Base-by-base conservation (phyloP, 108 stramenopile species). In the Pseudonitzschia pungens region DNA sequence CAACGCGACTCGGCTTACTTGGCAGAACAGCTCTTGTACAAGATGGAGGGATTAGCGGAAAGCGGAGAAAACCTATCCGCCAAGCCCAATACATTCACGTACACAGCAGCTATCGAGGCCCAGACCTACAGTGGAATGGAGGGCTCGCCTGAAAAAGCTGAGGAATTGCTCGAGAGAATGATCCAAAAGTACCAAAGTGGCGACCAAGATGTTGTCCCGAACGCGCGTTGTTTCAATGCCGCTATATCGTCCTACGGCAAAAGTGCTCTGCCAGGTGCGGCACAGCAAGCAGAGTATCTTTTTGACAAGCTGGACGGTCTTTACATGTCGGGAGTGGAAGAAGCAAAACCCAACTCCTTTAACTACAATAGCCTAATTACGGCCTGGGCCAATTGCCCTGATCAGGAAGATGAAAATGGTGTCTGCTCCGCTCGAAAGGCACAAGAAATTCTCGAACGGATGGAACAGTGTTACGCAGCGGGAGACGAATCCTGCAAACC, bases 31-130 rank as follows among this genome's bases (percentile, higher is more conserved):
- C 71, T 91, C 28, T 56, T 86, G 10, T 36, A 76, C 52, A 79
- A 74, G 58, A 86, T 86, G 86, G 78, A 83, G 58, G 15, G 56
- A 22, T 40, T 86, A 0, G 73, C 69, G 33, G 21, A 64, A 18
- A 63, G 41, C 32, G 83, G 86, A 48, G 64, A 71, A 54, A 75
- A 79, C 52, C 42, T 24, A n/a, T 29, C 45, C 0, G 76, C 68
- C 33, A 76, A 79, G 31, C 85, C 85, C 12, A 90, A 89, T 67
- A 83, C 89, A 15, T 90, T 84, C 68, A 88, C 89, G 12, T 92
- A 92, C 77, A 88, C 87, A 22, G 86, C 91, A 20, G 87, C 89
- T 20, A 86, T 92, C 66, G 89, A 92, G 68, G 91, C 91, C 4
- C 69, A 89, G 59, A 86, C 89, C 44, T 83, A 89, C 66, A 84